Base-by-base conservation (phyloP, 2,329 filamentous ascomycete species). In the Cladosporium sp. region DNA sequence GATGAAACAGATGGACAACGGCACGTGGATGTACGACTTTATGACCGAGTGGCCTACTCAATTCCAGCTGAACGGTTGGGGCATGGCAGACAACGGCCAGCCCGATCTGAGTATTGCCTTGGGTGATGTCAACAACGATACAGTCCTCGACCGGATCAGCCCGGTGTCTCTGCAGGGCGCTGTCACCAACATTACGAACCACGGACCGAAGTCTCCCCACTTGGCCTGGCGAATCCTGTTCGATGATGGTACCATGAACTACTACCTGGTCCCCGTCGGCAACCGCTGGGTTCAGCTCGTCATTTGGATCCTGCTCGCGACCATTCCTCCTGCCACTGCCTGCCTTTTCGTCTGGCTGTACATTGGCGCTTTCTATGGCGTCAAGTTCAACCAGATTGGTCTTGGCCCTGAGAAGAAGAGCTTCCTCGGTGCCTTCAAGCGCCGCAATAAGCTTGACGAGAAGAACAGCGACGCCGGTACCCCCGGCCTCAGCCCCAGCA, bases 11-110 rank as follows among this genome's bases (percentile, higher is more conserved):
- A 70, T 73, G 31, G 67, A 70, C 5, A 65, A 68, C 16, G 72
- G 81, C 48, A 67, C 70, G 3, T 86, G 83, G 83, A 69, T 73
- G 16, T 80, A 78, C 59, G 73, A 81, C 56, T 81, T 84, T 54
- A 78, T 84, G 74, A 72, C 76, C 3, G 83, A 86, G 61, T 86
- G 81, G 77, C 83, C 83, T 5, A 76, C 78, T 2, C 69, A 77
- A 44, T 77, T 81, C 52, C 82, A 85, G 60, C 68, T 85, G 54
- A 86, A 85, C 58, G 74, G 83, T 4, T 86, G 83, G 83, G 83
- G 83, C 48, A 81, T 85, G 63, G 82, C 85, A 59, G 76, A 77
- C 0, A 77, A 84, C 64, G 81, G 81, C 16, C 69, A 78, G 58
- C 82, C 83, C 0, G 83, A 86, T 64, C 74, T 81, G 55, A 77